These are phyloP conservation scores for Megacollybia marginata DNA, from an alignment of 768 basidiomycete genomes.

Conservation along the genomic window DNA sequence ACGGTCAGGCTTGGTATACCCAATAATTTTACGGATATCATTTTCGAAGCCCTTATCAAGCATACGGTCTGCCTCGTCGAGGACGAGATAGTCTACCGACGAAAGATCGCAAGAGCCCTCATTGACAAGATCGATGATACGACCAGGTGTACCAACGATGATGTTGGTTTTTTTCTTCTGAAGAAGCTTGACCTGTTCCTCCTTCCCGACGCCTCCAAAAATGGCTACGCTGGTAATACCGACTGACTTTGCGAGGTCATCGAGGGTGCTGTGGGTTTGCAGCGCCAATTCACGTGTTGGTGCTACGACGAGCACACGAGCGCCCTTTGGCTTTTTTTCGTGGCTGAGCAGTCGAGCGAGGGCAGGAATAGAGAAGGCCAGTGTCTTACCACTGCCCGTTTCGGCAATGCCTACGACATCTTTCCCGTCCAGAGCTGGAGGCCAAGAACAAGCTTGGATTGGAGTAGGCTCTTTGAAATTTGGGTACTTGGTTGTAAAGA, in stretches of 20 bases:
- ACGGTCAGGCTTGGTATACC: slow-evolving; percentile 59
- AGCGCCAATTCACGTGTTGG: slow-evolving; percentile 96
- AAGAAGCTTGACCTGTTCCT: slow-evolving; percentile 67
- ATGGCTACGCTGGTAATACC: slow-evolving; percentile 79
- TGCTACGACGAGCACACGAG: slow-evolving; percentile 73
- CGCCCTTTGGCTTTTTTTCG: slow-evolving; percentile 19
- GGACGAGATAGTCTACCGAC: slow-evolving; percentile 76
- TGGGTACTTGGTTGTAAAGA: slow-evolving; percentile 35
- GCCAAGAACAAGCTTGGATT: slow-evolving; percentile 95
- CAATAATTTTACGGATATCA: slow-evolving; percentile 89
- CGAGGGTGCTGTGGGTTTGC: slow-evolving; percentile 85
- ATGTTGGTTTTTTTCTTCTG: slow-evolving; percentile 62
- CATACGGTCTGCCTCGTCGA: slow-evolving; percentile 99
- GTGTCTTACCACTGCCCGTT: slow-evolving; percentile 96
- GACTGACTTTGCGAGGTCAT: slow-evolving; percentile 63
- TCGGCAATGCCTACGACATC: slow-evolving; percentile 96
- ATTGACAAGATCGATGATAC: slow-evolving; percentile 86
- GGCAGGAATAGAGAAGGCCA: slow-evolving; percentile 93
- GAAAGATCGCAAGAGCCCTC: slow-evolving; percentile 82
- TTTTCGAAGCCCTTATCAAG: slow-evolving; percentile 98
- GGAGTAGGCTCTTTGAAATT: slow-evolving; percentile 85
- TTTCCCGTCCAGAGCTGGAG: slow-evolving; percentile 69
- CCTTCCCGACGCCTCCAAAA: slow-evolving; percentile 93
- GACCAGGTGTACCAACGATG: slow-evolving; percentile 92
- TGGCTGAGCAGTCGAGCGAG: slow-evolving; percentile 54